phyloP scores from a whole-genome alignment of 306 rosid genomes.

The Ceratonia siliqua region DNA sequence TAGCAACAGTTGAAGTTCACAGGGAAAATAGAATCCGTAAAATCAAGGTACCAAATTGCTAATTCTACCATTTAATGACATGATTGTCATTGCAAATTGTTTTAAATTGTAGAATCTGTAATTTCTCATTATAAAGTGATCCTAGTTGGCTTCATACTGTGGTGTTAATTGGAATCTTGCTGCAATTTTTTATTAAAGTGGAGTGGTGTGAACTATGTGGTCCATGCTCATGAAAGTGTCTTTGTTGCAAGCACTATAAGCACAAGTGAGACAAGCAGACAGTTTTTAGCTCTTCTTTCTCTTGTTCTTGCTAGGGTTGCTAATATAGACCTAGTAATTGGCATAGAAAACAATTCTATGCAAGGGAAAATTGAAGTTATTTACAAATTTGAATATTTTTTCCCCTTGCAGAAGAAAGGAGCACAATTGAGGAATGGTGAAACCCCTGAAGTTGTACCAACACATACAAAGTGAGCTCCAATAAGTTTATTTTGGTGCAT shows the following conservation, averaged over 20 bases:
- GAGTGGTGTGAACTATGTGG: background rate
- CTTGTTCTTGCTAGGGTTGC: background rate
- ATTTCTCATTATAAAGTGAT: background rate
- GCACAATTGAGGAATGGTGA: slow-evolving; percentile 67
- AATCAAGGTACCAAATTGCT: slow-evolving; percentile 61
- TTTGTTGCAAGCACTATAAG: background rate
- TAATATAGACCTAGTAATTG: background rate
- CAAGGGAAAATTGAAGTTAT: slow-evolving; percentile 22
- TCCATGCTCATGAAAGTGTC: background rate
- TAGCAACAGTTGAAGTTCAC: slow-evolving; percentile 41
- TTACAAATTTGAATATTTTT: slow-evolving; percentile 25
- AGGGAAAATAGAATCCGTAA: slow-evolving; percentile 70
- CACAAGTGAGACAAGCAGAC: background rate
- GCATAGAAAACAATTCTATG: slow-evolving; percentile 12
- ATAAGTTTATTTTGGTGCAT: slow-evolving; percentile 35
- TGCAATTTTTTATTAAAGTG: background rate
- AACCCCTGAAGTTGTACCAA: slow-evolving; percentile 56
- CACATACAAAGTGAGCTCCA: slow-evolving; percentile 82
- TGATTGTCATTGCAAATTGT: background rate
- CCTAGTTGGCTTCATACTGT: background rate
- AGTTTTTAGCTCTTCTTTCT: background rate
- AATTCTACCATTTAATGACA: slow-evolving; percentile 6
- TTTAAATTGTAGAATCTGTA: background rate
- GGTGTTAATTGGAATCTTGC: background rate
- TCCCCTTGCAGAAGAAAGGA: slow-evolving; percentile 62